Conservation (phyloP, 768 basidiomycete genomes). For the Phylloporus rhodoxanthus region DNA sequence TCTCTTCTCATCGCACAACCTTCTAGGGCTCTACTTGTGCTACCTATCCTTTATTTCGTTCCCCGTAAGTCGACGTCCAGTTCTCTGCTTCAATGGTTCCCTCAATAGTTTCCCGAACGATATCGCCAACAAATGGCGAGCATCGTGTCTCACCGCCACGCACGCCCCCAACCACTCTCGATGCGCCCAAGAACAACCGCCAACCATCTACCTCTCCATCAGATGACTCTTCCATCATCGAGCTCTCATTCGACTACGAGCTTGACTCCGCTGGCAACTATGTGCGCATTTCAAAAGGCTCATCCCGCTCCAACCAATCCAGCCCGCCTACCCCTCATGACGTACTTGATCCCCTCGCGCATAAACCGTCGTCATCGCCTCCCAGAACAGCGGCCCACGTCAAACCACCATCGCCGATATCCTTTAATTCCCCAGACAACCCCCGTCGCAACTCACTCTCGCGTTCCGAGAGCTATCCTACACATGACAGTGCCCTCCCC, state of each 20-base stretch:
- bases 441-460: conserved; percentile 48
- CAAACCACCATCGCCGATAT: conserved; percentile 31
- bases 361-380: conserved; percentile 25
- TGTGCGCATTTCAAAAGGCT: conserved; percentile 43
- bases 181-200: conserved; percentile 29
- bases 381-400: conserved; percentile 15
- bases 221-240: conserved; percentile 42
- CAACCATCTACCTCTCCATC: conserved; percentile 35
- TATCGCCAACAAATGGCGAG: conserved; percentile 29
- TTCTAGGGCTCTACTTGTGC: neutral
- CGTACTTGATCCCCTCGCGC: conserved; percentile 21
- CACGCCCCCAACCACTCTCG: conserved; percentile 27
- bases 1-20: conserved; percentile 5
- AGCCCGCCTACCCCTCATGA: conserved; percentile 41
- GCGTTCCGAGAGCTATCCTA: conserved; percentile 60
- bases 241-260: conserved; percentile 46
- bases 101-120: conserved; percentile 16
- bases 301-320: conserved; percentile 32
- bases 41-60: neutral
- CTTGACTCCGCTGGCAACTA: conserved; percentile 41
- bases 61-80: conserved; percentile 10
- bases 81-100: conserved; percentile 17
- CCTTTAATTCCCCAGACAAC: conserved; percentile 36
- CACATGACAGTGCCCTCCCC: conserved; percentile 31
- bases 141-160: conserved; percentile 28